phyloP scores from a whole-genome alignment of 2,329 filamentous ascomycete species.

The Fusarium heterosporum region DNA sequence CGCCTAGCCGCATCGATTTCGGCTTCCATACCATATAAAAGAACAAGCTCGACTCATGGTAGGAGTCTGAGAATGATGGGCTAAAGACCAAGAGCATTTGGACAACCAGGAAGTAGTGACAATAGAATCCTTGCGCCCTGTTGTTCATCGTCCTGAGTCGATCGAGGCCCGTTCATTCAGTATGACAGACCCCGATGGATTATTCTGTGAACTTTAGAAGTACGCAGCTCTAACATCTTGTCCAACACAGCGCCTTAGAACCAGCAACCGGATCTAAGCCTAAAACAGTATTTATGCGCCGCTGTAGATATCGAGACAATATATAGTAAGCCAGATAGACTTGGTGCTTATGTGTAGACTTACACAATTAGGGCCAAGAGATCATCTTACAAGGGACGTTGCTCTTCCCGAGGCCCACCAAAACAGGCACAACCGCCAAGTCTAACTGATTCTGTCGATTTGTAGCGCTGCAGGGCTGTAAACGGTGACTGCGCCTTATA shows the following conservation, averaged over 20 bases:
- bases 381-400: not conserved
- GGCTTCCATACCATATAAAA: not conserved
- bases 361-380: not conserved
- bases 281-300: slow-evolving; percentile 18
- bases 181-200: too few species aligned
- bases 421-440: slow-evolving; percentile 4
- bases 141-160: too few species aligned
- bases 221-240: too few species aligned
- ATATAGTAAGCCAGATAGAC: too few species aligned
- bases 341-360: too few species aligned
- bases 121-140: too few species aligned
- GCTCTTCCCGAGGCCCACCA: not conserved
- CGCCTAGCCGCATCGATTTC: too few species aligned
- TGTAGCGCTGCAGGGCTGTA: slow-evolving; percentile 37
- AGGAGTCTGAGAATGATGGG: too few species aligned
- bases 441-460: slow-evolving; percentile 32
- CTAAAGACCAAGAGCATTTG: too few species aligned
- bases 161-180: too few species aligned
- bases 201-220: too few species aligned
- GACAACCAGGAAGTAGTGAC: too few species aligned
- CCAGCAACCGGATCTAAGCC: slow-evolving; percentile 9
- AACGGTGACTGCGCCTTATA: slow-evolving; percentile 23
- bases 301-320: not conserved
- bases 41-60: not conserved
- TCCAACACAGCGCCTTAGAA: not conserved